A percentile compares a stretch with the other conserved stretches of the same genome.
These are phyloP conservation scores for Dioscorea cayenensis DNA, from an alignment of 116 monocot genomes.

Conservation along the genomic window DNA sequence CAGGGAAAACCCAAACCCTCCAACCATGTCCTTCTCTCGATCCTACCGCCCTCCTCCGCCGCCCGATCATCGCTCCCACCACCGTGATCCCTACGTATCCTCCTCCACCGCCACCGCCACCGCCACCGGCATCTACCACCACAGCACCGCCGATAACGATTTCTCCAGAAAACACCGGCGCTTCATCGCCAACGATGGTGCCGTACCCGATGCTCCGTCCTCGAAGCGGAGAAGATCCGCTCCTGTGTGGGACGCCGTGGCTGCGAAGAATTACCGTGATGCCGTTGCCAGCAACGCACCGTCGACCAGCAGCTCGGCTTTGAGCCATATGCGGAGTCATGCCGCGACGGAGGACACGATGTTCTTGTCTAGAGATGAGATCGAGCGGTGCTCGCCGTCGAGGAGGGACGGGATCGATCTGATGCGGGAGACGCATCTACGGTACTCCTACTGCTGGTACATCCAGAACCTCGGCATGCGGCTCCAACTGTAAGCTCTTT, in stretches of 20 bases:
- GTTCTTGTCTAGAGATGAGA: constrained; percentile 61
- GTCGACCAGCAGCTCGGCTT: constrained; percentile 13
- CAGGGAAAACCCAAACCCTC: too few relatives aligned
- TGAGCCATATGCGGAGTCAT: not conserved
- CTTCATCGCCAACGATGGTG: not conserved
- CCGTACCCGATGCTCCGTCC: constrained; percentile 8
- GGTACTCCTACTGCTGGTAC: constrained; percentile 72
- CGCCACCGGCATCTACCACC: not conserved
- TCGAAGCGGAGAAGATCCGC: constrained; percentile 18
- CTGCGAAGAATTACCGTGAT: not conserved
- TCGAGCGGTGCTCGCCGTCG: constrained; percentile 80
- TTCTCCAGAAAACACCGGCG: not conserved
- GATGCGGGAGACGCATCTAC: constrained; percentile 48
- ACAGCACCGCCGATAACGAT: not conserved
- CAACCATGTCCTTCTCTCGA: constrained; percentile 1
- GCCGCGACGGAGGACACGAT: constrained; percentile 10
- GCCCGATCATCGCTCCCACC: not conserved
- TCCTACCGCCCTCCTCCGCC: not conserved
- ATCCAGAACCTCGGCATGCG: constrained; percentile 67
- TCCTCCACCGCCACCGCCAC: not conserved
- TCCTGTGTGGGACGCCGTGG: constrained; percentile 7
- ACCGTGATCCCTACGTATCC: not conserved
- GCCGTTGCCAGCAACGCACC: constrained; percentile 6
- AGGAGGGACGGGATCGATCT: constrained; percentile 81
- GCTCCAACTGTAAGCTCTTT: constrained; percentile 49